Percentiles rank a stretch among this genome's conserved stretches.
phyloP scores from a whole-genome alignment of 2,329 filamentous ascomycete genomes.

The Epichloe sylvatica region DNA sequence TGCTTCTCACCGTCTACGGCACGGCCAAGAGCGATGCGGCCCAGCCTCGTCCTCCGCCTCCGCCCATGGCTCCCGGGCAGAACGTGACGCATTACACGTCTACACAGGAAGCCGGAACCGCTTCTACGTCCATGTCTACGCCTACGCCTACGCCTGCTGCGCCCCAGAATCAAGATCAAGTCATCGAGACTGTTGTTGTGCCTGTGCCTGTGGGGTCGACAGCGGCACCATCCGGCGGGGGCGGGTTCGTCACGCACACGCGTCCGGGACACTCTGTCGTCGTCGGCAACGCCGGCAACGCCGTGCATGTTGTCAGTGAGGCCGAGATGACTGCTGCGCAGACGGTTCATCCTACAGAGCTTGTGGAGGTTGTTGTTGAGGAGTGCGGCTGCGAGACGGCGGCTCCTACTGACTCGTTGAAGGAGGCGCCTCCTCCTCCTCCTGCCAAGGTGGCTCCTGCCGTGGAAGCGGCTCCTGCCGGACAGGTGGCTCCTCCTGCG shows the following conservation, averaged over 20 bases:
- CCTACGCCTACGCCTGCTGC: neutral
- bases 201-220: constrained; percentile 1
- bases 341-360: constrained; percentile 3
- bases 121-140: neutral
- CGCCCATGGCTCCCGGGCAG: constrained; percentile 15
- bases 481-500: neutral
- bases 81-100: constrained; percentile 6
- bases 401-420: neutral
- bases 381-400: constrained; percentile 10
- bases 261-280: constrained; percentile 17
- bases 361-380: constrained; percentile 5
- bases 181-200: neutral
- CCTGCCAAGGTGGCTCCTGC: neutral
- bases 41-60: constrained; percentile 17
- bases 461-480: no score
- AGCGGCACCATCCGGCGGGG: neutral
- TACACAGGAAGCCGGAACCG: neutral
- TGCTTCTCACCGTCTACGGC: constrained; percentile 32
- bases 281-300: constrained; percentile 17
- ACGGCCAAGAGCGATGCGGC: constrained; percentile 16
- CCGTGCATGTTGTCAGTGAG: constrained; percentile 4
- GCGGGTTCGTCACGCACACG: neutral
- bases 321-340: constrained; percentile 15
- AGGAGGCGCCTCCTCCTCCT: no score
- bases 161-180: neutral